A percentile compares a stretch with the other conserved stretches of the same genome.
These are phyloP conservation scores for Ustilago cynodontis DNA, from an alignment of 1,284 basidiomycete species.

Conservation along the genomic window DNA sequence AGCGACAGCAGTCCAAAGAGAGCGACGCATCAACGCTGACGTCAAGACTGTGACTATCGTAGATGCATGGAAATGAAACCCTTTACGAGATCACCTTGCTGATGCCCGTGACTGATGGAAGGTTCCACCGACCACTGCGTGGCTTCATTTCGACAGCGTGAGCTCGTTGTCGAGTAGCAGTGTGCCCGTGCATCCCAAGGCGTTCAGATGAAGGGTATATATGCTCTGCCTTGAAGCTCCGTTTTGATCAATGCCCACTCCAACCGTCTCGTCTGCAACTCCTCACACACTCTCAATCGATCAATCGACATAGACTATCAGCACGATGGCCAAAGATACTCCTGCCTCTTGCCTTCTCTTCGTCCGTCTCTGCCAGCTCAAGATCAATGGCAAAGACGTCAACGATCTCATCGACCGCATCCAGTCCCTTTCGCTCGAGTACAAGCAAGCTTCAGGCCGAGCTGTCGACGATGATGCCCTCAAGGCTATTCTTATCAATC, in stretches of 20 bases:
- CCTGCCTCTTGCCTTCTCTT: conserved; percentile 31
- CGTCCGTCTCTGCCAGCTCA: conserved; percentile 31
- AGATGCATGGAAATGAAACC: conserved; percentile 7
- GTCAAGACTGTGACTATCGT: conserved; percentile 16
- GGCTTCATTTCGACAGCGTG: background rate
- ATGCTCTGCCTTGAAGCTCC: too few relatives aligned
- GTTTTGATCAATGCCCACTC: background rate
- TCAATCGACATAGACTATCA: background rate
- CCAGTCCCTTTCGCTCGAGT: conserved; percentile 25
- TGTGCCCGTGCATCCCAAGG: background rate
- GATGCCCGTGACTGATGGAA: background rate
- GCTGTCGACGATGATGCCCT: conserved; percentile 34
- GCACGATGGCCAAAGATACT: conserved; percentile 29
- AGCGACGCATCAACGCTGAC: background rate
- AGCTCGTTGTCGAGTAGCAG: background rate
- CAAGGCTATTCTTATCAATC: conserved; percentile 30
- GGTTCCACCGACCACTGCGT: background rate
- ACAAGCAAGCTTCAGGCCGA: conserved; percentile 21
- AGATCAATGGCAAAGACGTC: conserved; percentile 30
- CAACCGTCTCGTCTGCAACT: background rate
- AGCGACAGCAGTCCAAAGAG: background rate
- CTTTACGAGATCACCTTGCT: background rate
- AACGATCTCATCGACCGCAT: conserved; percentile 29
- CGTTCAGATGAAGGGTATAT: background rate
- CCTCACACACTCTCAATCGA: background rate